phyloP scores from a whole-genome alignment of 2,329 filamentous ascomycete genomes.

The Penicillium sp. region DNA sequence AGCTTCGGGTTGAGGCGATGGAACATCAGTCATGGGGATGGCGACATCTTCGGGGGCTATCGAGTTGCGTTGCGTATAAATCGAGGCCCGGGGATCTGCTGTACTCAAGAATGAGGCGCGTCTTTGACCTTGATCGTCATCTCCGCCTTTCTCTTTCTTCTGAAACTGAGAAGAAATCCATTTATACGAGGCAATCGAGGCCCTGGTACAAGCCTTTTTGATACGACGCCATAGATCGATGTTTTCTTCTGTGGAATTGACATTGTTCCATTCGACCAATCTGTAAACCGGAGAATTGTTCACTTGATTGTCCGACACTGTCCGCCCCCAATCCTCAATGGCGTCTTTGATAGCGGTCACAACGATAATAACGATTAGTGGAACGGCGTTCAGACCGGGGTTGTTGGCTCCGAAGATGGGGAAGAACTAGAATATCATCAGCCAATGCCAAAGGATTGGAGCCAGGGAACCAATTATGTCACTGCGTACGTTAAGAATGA shows the following conservation, averaged over 20 bases:
- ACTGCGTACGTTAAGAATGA: constrained; percentile 82
- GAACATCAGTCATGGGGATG: constrained; percentile 94
- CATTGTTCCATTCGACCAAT: constrained; percentile 83
- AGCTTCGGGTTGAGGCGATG: constrained; percentile 67
- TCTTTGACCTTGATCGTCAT: constrained; percentile 48
- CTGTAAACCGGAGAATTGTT: constrained; percentile 96
- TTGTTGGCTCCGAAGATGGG: constrained; percentile 91
- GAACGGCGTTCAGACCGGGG: constrained; percentile 83
- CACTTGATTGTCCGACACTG: constrained; percentile 83
- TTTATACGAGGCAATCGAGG: constrained; percentile 54
- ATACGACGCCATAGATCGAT: constrained; percentile 80
- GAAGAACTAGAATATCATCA: constrained; percentile 65
- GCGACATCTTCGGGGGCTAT: constrained; percentile 54
- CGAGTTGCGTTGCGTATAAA: constrained; percentile 50
- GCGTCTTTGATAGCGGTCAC: constrained; percentile 92
- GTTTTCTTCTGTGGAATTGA: constrained; percentile 85
- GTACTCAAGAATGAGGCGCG: constrained; percentile 66
- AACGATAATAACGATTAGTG: constrained; percentile 85
- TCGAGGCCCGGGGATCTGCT: constrained; percentile 54
- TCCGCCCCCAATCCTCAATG: constrained; percentile 91
- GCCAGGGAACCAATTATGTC: neutral
- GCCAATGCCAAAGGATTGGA: constrained; percentile 18
- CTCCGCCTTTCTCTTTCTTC: constrained; percentile 41
- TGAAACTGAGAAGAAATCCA: constrained; percentile 50
- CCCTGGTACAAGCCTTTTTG: constrained; percentile 80